phyloP scores from a whole-genome alignment of 352 stramenopile genomes.

The Phytopythium oedochilum region DNA sequence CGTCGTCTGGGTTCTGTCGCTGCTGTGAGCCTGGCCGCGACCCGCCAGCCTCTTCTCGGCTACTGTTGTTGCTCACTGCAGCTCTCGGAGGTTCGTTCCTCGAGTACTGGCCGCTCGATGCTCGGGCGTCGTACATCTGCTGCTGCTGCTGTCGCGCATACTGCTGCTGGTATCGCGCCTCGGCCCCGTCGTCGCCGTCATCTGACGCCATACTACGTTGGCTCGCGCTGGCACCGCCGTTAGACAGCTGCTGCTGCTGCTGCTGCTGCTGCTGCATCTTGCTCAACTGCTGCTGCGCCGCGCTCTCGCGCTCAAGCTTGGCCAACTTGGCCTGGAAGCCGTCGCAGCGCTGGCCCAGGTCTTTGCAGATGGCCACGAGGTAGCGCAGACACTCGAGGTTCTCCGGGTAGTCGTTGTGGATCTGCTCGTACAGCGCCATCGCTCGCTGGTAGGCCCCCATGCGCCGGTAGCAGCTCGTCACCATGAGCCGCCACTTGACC shows the following conservation, averaged over 20 bases:
- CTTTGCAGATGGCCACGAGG: slow-evolving; percentile 93
- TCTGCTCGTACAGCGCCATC: slow-evolving; percentile 93
- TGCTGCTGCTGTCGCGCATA: slow-evolving; percentile 12
- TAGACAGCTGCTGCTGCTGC: slow-evolving; percentile 16
- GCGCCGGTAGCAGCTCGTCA: slow-evolving; percentile 94
- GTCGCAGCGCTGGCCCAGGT: slow-evolving; percentile 90
- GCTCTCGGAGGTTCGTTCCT: background rate
- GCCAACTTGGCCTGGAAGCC: slow-evolving; percentile 91
- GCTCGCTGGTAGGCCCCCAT: slow-evolving; percentile 92
- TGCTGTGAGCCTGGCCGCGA: slow-evolving; percentile 8
- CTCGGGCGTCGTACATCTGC: slow-evolving; percentile 13
- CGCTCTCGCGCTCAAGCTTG: slow-evolving; percentile 81
- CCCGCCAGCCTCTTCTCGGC: slow-evolving; percentile 5
- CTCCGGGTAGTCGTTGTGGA: slow-evolving; percentile 93
- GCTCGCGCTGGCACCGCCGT: slow-evolving; percentile 14
- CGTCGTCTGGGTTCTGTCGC: slow-evolving; percentile 13
- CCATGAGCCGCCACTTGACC: slow-evolving; percentile 97
- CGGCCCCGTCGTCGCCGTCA: slow-evolving; percentile 15
- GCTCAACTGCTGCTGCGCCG: slow-evolving; percentile 13
- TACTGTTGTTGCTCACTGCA: slow-evolving; percentile 18
- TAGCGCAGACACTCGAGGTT: slow-evolving; percentile 91
- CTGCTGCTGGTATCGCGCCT: slow-evolving; percentile 5
- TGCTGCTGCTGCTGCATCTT: slow-evolving; percentile 36
- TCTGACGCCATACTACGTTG: slow-evolving; percentile 12
- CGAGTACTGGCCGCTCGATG: slow-evolving; percentile 3